Base-by-base conservation (phyloP, 768 basidiomycete genomes). In the Tylopilus felleus region DNA sequence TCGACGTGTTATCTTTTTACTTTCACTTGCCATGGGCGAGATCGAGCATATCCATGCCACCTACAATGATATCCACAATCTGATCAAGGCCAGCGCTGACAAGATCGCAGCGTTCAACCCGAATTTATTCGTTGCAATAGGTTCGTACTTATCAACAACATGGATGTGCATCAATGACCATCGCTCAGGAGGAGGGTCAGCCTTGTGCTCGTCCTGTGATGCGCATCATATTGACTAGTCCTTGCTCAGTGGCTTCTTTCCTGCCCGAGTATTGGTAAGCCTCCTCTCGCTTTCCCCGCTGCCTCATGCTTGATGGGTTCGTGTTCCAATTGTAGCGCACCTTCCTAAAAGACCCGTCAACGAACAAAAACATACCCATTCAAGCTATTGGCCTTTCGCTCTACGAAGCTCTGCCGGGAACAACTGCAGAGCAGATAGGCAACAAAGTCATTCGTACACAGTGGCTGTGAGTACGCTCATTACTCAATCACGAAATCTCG, bases 351-450 rank as follows among this genome's bases (percentile, higher is more conserved):
- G 80, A 84, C 65, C 71, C 80, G 17, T 77, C 81, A 2, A 79
- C 78, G 27, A 86, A 89, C 62, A 83, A 82, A 61, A 86, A 90
- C 52, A 84, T 98, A 48, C 90, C 92, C 44, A 97, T 98, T 59
- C 91, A 94, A 70, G 96, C 97, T 5, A 98, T 99, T 59, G 95
- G 97, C 2, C 82, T 99, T 29, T 95, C 93, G 6, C 78, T 99
- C 4, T 99, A 99, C 63, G 97, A 99, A 69, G 83, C 89, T 25
- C 77, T 98, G 17, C 85, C 85, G 6, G 91, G 86, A 17, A 80
- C 83, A 4, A 83, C 83, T 1, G 83, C 71, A 27, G 84, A 93
- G 61, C 81, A 86, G 67, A 79, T 93, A 47, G 90, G 90, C 46
- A 80, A 75, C 55, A 86, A 97, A 68, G 92, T 99, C 59, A 77